Evolutionary conservation across 805 yeast genomes (phyloP).

Genomic region (Metschnikowia proteae): DNA sequence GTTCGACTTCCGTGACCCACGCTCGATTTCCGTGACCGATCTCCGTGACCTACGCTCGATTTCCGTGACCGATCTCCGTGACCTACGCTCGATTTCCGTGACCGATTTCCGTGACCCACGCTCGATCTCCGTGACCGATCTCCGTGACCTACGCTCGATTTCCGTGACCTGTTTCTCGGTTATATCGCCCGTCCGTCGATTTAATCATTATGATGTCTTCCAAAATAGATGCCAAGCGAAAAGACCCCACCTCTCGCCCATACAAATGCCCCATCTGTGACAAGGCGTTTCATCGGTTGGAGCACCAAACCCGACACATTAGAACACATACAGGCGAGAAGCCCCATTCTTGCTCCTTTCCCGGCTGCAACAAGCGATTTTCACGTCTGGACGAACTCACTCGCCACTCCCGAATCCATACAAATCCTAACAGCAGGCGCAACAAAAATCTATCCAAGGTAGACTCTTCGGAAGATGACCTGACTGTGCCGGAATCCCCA

Average conservation of each 20-base stretch:
- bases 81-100: too few relatives aligned
- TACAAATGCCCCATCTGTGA: slow-evolving; percentile 72
- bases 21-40: too few relatives aligned
- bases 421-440: slow-evolving; percentile 63
- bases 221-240: slow-evolving; percentile 16
- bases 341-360: slow-evolving; percentile 72
- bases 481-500: background rate
- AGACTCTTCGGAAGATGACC: background rate
- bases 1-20: too few relatives aligned
- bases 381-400: slow-evolving; percentile 72
- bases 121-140: too few relatives aligned
- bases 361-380: slow-evolving; percentile 65
- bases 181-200: background rate
- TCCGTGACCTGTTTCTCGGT: background rate
- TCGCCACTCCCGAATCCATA: slow-evolving; percentile 68
- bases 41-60: too few relatives aligned
- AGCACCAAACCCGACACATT: slow-evolving; percentile 76
- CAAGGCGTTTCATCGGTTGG: slow-evolving; percentile 70
- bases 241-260: slow-evolving; percentile 40
- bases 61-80: too few relatives aligned
- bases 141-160: too few relatives aligned
- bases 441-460: slow-evolving; percentile 41
- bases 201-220: slow-evolving; percentile 12
- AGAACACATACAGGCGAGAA: slow-evolving; percentile 81
- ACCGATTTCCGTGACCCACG: too few relatives aligned